Base-by-base conservation (phyloP, 345 rosid species). In the Draba incana region DNA sequence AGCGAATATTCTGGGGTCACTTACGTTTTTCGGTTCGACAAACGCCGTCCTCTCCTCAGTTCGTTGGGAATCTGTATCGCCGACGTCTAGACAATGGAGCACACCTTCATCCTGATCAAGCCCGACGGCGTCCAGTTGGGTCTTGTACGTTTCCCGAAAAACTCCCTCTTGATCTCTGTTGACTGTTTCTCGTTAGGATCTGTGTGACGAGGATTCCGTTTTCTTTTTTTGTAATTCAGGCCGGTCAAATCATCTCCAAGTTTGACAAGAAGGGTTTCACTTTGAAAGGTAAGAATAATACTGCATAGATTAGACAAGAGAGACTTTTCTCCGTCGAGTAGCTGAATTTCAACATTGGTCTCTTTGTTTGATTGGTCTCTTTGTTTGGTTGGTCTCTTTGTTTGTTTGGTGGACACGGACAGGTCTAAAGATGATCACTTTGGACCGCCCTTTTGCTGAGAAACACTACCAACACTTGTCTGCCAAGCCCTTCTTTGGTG, bases 251-350 rank as follows among this genome's bases (percentile, higher is more conserved):
- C 82, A 91, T 94, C 64, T 23, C 84, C 80, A 83, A 92, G 56
- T 94, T 94, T 69, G 99, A 91, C 86, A 91, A 86, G 87, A 94
- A 94, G 74, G 99, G 99, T 1, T 94, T 94, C 80, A 75, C 86
- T 61, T 78, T 94, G 83, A 91, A 87, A 69, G 99, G 97, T 91
- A 75, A 51, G 8, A 35, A 35, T 20, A 35, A 48, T 91, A 77
- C 57, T 62, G 49, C 92, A 95, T 3, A 88, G 91, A 23, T 94
- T 94, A 8, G 90, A 94, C 52, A 90, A 93, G 83, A 93, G 88
- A 11, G n/a, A n/a, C n/a, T n/a, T n/a, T n/a, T n/a, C n/a, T n/a
- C n/a, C n/a, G n/a, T n/a, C n/a, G n/a, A n/a, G n/a, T n/a, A n/a
- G n/a, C n/a, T n/a, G n/a, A n/a, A n/a, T n/a, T n/a, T n/a, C n/a